phyloP scores from a whole-genome alignment of 2,329 filamentous ascomycete species.

The Trichoderma afroharzianum region DNA sequence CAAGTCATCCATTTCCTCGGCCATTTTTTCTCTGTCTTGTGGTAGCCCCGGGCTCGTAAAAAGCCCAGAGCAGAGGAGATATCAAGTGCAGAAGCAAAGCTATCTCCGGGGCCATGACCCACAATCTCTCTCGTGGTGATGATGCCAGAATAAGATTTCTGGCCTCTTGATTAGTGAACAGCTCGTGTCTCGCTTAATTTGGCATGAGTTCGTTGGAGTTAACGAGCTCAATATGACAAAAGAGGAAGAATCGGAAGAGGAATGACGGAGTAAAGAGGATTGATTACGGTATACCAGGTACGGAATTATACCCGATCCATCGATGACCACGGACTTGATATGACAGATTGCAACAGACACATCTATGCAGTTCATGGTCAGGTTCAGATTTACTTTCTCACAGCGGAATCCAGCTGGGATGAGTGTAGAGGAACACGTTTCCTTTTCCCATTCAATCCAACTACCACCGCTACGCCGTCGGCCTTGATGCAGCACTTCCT shows the following conservation, averaged over 20 bases:
- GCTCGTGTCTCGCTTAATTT: not conserved
- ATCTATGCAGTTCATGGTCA: not conserved
- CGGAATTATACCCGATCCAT: not conserved
- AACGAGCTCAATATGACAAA: not conserved
- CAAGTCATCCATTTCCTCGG: conserved; percentile 15
- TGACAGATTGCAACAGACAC: not conserved
- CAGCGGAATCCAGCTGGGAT: not conserved
- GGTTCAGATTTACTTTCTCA: not conserved
- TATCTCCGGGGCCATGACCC: not conserved
- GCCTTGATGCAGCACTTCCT: not conserved
- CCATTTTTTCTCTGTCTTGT: conserved; percentile 1
- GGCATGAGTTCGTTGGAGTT: not conserved
- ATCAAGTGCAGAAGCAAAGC: not conserved
- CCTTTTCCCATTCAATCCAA: not conserved
- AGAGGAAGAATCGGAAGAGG: not conserved
- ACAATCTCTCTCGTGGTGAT: not conserved
- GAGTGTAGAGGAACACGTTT: not conserved
- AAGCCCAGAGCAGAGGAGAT: not conserved
- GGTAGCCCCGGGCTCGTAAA: not conserved
- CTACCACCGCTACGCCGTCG: not conserved
- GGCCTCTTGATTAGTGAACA: not conserved
- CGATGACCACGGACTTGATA: not conserved
- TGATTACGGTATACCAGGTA: not conserved
- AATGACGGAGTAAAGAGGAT: not conserved
- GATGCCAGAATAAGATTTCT: not conserved